Conservation (phyloP, 2,329 filamentous ascomycete species). For the Exophiala sp. region DNA sequence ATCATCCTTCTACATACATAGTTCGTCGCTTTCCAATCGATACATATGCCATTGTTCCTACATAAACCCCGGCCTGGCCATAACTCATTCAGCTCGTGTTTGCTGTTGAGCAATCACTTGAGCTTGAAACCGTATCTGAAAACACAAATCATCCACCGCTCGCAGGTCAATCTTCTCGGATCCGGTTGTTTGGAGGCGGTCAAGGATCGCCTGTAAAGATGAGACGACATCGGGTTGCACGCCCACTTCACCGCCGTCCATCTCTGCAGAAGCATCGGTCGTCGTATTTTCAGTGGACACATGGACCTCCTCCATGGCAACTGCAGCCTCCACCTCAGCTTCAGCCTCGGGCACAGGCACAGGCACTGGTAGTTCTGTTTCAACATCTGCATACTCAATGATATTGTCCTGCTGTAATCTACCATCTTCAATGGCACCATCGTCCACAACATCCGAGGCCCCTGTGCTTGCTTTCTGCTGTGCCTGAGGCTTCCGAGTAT, state of each 20-base stretch:
- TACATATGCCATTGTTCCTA: background rate
- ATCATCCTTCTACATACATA: too few species aligned
- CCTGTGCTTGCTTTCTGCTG: background rate
- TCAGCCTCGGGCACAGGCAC: background rate
- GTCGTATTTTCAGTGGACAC: background rate
- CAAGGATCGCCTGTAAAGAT: constrained; percentile 18
- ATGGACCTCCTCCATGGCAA: background rate
- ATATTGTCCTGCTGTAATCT: background rate
- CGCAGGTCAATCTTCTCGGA: constrained; percentile 18
- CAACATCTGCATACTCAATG: background rate
- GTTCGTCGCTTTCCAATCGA: background rate
- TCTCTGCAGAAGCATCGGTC: background rate
- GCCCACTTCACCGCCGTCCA: background rate
- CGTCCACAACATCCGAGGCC: constrained; percentile 1
- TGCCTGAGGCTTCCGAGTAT: constrained; percentile 1
- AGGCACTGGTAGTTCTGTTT: too few species aligned
- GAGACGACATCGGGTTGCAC: constrained; percentile 5
- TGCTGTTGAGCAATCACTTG: constrained; percentile 15
- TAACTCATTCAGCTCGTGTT: background rate
- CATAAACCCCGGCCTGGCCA: background rate
- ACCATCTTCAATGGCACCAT: background rate
- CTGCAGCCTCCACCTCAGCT: background rate
- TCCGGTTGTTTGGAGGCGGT: constrained; percentile 12
- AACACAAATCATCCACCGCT: constrained; percentile 24
- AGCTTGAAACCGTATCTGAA: constrained; percentile 25